These are phyloP conservation scores for Phialemoniopsis sp. DNA, from an alignment of 2,329 filamentous ascomycete species.

Conservation along the genomic window DNA sequence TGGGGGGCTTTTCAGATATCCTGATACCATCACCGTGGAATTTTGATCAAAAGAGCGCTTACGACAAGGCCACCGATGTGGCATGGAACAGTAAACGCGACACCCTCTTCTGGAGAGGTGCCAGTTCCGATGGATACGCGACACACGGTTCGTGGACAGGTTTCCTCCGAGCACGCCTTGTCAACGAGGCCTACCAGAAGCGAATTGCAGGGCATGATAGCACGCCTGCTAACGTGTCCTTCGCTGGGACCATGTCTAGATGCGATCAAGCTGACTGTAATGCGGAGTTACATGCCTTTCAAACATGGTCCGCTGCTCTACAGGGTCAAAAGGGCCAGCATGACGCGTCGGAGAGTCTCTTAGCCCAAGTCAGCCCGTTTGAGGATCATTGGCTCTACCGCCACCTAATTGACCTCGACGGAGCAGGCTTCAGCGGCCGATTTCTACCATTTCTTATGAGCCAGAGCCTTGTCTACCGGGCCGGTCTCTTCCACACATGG, in stretches of 20 bases:
- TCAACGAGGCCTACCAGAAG: slow-evolving; percentile 42
- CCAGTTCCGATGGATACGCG: slow-evolving; percentile 45
- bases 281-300: slow-evolving; percentile 23
- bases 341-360: slow-evolving; percentile 1
- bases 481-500: slow-evolving; percentile 61
- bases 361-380: slow-evolving; percentile 17
- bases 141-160: slow-evolving; percentile 48
- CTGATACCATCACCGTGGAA: slow-evolving; percentile 35
- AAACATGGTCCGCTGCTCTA: slow-evolving; percentile 13
- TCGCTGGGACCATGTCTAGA: slow-evolving; percentile 29
- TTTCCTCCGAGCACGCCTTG: slow-evolving; percentile 57
- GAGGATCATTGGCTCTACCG: slow-evolving; percentile 37
- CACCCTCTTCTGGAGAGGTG: slow-evolving; percentile 49
- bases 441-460: slow-evolving; percentile 47
- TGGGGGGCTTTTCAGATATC: slow-evolving; percentile 51
- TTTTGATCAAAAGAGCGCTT: slow-evolving; percentile 29
- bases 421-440: slow-evolving; percentile 43
- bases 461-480: slow-evolving; percentile 50
- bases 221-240: slow-evolving; percentile 24
- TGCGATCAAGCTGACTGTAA: slow-evolving; percentile 26
- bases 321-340: background rate
- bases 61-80: slow-evolving; percentile 31
- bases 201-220: background rate
- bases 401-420: slow-evolving; percentile 57
- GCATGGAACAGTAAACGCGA: slow-evolving; percentile 44